These are phyloP conservation scores for Hypsizygus marmoreus DNA, from an alignment of 768 basidiomycete genomes.

Conservation along the genomic window DNA sequence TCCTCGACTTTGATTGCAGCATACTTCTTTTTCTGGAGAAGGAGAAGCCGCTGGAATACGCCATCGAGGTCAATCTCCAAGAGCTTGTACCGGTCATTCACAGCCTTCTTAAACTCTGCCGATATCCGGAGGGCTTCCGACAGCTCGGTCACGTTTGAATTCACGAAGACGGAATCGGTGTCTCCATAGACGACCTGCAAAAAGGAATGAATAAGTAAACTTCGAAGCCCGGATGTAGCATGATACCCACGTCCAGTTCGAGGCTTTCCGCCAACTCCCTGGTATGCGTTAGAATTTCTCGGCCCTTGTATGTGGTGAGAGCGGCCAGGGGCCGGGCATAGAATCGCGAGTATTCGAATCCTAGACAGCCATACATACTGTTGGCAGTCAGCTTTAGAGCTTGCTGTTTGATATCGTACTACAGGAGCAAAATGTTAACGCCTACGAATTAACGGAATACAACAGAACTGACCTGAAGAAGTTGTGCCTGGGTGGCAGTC, in stretches of 20 bases:
- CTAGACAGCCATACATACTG: constrained; percentile 99
- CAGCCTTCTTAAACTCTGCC: constrained; percentile 89
- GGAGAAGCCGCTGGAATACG: constrained; percentile 87
- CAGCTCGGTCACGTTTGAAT: constrained; percentile 89
- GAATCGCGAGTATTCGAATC: constrained; percentile 96
- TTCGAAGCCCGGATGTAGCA: background rate
- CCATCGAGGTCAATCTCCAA: constrained; percentile 97
- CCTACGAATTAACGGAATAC: background rate
- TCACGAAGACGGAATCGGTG: constrained; percentile 98
- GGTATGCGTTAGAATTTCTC: constrained; percentile 94
- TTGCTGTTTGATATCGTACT: constrained; percentile 98
- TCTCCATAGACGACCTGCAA: constrained; percentile 95
- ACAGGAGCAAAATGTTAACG: constrained; percentile 2
- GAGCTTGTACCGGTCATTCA: constrained; percentile 93
- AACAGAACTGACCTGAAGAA: constrained; percentile 67
- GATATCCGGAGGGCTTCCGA: constrained; percentile 91
- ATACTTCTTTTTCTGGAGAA: constrained; percentile 99
- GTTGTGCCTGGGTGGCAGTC: constrained; percentile 65
- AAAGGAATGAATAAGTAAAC: background rate
- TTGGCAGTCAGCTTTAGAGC: constrained; percentile 98
- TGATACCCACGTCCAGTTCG: constrained; percentile 81
- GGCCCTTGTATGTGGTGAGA: constrained; percentile 95
- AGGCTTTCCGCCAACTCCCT: constrained; percentile 90
- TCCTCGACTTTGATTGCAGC: constrained; percentile 96
- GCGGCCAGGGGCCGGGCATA: constrained; percentile 97